Conservation (phyloP, 495 filamentous ascomycete species). For the Aspergillus leporis region DNA sequence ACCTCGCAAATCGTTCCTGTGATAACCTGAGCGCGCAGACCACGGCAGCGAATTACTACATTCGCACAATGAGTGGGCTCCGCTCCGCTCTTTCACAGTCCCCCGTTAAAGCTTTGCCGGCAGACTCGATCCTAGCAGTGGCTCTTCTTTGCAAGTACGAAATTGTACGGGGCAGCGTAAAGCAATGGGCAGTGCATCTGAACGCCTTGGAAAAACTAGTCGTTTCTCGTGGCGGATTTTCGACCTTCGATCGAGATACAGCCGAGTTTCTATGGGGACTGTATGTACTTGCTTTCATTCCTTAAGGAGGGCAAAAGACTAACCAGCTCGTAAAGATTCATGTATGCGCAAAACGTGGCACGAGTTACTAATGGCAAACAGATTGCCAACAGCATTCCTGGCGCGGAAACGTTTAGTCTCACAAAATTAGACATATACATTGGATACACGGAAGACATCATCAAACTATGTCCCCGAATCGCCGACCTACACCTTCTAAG, state of each 20-base stretch:
- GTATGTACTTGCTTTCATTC: slow-evolving; percentile 23
- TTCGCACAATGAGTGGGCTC: slow-evolving; percentile 38
- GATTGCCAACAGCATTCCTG: slow-evolving; percentile 21
- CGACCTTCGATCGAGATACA: slow-evolving; percentile 33
- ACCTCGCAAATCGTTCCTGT: slow-evolving; percentile 40
- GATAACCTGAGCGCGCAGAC: slow-evolving; percentile 30
- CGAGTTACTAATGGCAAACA: slow-evolving; percentile 39
- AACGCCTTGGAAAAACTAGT: slow-evolving; percentile 42
- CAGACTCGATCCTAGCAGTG: slow-evolving; percentile 43
- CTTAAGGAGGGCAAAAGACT: neutral
- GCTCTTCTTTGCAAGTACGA: slow-evolving; percentile 48
- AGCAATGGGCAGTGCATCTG: slow-evolving; percentile 45
- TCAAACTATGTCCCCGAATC: slow-evolving; percentile 41
- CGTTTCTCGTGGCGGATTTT: slow-evolving; percentile 39
- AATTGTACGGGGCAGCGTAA: slow-evolving; percentile 44
- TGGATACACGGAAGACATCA: slow-evolving; percentile 46
- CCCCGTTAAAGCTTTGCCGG: slow-evolving; percentile 24
- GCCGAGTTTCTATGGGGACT: slow-evolving; percentile 42
- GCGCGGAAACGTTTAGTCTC: slow-evolving; percentile 26
- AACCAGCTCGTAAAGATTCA: slow-evolving; percentile 25
- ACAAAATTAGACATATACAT: slow-evolving; percentile 46
- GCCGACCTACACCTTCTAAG: slow-evolving; percentile 34
- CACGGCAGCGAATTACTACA: slow-evolving; percentile 39
- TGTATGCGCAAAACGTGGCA: slow-evolving; percentile 44
- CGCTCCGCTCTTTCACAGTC: slow-evolving; percentile 28